phyloP scores from a whole-genome alignment of 768 basidiomycete species.

The Phaffia australis region DNA sequence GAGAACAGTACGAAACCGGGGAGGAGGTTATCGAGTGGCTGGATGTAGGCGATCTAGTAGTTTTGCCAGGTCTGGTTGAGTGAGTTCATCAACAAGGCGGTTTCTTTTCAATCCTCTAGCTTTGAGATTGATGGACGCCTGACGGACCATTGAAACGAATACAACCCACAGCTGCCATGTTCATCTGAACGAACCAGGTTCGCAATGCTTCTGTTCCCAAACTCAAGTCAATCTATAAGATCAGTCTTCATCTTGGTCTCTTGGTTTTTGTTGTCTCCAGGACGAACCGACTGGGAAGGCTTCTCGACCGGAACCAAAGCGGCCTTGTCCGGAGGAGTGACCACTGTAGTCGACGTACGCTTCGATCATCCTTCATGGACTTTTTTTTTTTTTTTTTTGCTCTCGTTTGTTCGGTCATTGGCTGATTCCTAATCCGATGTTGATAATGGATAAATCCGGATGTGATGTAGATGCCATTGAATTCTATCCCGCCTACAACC shows the following conservation, averaged over 20 bases:
- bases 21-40: conserved; percentile 31
- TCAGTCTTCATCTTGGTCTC: no score
- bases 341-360: conserved; percentile 66
- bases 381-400: not conserved
- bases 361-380: not conserved
- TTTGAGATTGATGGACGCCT: no score
- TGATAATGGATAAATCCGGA: not conserved
- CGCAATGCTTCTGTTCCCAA: not conserved
- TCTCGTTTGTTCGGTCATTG: not conserved
- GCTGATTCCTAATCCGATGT: not conserved
- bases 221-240: not conserved
- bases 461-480: conserved; percentile 63
- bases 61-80: conserved; percentile 77
- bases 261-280: conserved; percentile 38
- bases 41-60: conserved; percentile 50
- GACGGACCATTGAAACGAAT: no score
- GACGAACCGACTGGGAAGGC: conserved; percentile 87
- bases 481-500: conserved; percentile 92
- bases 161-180: conserved; percentile 45
- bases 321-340: conserved; percentile 87
- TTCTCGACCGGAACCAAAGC: conserved; percentile 84
- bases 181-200: conserved; percentile 67
- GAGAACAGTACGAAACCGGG: no score
- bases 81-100: conserved; percentile 36
- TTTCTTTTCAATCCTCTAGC: not conserved